Evolutionary conservation across 164 flowering plant species (phyloP).

Genomic region (Aristolochia contorta): DNA sequence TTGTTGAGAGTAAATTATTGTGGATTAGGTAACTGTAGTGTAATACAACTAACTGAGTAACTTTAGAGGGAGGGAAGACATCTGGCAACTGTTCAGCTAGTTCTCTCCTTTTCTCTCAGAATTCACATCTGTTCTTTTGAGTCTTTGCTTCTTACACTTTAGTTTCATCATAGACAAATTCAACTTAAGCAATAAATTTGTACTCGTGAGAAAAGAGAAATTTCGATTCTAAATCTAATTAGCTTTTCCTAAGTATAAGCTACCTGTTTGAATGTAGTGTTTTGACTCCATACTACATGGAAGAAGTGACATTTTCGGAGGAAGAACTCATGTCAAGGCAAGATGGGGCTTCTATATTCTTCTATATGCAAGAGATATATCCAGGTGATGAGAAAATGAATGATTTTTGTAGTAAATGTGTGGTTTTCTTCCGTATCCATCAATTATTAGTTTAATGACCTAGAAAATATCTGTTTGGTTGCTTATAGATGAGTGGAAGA

Average conservation of each 20-base stretch:
- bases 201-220: neutral
- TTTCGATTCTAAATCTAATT: neutral
- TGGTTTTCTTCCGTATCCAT: neutral
- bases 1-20: too few species aligned
- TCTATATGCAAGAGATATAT: slow-evolving; percentile 78
- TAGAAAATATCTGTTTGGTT: too few species aligned
- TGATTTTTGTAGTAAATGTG: slow-evolving; percentile 2
- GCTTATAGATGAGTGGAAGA: slow-evolving; percentile 75
- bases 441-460: too few species aligned
- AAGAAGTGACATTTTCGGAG: slow-evolving; percentile 71
- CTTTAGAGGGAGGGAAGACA: neutral
- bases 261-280: slow-evolving; percentile 36
- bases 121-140: neutral
- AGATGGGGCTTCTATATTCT: slow-evolving; percentile 63
- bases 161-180: neutral
- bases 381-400: slow-evolving; percentile 47
- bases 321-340: slow-evolving; percentile 59
- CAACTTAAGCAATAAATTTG: neutral
- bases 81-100: neutral
- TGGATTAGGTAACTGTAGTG: too few species aligned
- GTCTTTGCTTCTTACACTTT: neutral
- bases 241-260: neutral
- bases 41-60: too few species aligned
- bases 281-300: slow-evolving; percentile 77
- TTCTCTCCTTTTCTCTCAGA: neutral